phyloP scores from a whole-genome alignment of 164 flowering plant species.

The Stephania yunnanensis region DNA sequence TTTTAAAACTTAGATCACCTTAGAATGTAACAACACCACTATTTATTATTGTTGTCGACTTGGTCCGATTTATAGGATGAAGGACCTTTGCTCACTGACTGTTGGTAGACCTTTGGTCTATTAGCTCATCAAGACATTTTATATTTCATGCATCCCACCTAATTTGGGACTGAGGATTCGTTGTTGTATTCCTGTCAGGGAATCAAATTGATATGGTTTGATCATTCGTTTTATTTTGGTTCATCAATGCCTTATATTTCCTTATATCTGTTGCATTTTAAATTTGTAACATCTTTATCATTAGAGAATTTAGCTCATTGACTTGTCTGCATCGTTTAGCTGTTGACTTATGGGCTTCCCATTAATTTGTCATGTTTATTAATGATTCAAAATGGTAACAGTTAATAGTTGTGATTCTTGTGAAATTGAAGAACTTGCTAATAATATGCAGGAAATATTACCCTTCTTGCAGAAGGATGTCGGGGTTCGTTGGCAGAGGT shows the following conservation, averaged over 20 bases:
- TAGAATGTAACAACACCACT: background rate
- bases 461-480: slow-evolving; percentile 93
- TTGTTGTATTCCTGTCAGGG: no score
- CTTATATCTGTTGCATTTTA: background rate
- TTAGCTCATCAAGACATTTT: background rate
- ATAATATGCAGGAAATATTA: slow-evolving; percentile 56
- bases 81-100: background rate
- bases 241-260: background rate
- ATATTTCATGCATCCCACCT: background rate
- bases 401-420: background rate
- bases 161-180: no score
- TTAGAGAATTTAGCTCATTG: background rate
- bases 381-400: background rate
- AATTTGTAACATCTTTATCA: no score
- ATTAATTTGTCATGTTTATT: background rate
- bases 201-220: background rate
- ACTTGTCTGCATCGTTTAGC: background rate
- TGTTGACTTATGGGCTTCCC: background rate
- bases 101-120: background rate
- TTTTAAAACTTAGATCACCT: background rate
- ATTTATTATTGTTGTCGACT: background rate
- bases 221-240: background rate
- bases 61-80: background rate
- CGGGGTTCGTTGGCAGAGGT: slow-evolving; percentile 99
- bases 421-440: slow-evolving; percentile 7